Evolutionary conservation across 352 stramenopile species (phyloP), one percentile per base, ranked within the genome.

Genomic region (Phytophthora foliorum): DNA sequence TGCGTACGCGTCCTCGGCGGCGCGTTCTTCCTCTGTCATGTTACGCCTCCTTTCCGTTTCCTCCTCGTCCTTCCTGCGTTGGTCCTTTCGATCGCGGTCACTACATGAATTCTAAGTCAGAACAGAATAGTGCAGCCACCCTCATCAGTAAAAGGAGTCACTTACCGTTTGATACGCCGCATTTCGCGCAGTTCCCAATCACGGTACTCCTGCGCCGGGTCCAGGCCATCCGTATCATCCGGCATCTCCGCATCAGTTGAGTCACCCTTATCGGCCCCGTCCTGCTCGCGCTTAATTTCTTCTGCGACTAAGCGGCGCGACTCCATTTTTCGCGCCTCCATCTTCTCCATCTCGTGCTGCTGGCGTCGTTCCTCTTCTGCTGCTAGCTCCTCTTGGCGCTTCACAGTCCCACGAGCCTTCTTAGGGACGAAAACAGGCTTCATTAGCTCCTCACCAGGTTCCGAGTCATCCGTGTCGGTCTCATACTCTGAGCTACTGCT

Each of bases 1-100:
- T 55, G 82, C 87, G 16, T 71, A 93, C 72, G 81, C 82, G 68
- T 99, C 97, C 72, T 99, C 96, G 22, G 87, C 73, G 10, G 89
- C 74, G 9, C 96, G 86, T 77, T 99, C 96, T 67, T 98, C 97
- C 59, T 99, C 95, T 29, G 97, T 99, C 86, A 99, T 85, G 41
- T 95, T 94, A n/a, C 92, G 88, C 36, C 92, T 77, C 8, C 90
- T 86, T 46, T 86, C 53, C 11, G 94, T 94, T 70, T 99, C 97
- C 38, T 88, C 75, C 11, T 82, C 82, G 67, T 99, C 95, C 24
- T 89, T 84, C 34, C 89, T 80, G 17, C 75, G 75, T 59, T 92
- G 67, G 67, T 97, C 82, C 31, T 90, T 88, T 22, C 80, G 76
- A 62, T 98, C 91, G 5, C 84, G 90, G 25, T 98, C 92, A 56